phyloP scores from a whole-genome alignment of 495 filamentous ascomycete species.

The Xylaria cubensis region DNA sequence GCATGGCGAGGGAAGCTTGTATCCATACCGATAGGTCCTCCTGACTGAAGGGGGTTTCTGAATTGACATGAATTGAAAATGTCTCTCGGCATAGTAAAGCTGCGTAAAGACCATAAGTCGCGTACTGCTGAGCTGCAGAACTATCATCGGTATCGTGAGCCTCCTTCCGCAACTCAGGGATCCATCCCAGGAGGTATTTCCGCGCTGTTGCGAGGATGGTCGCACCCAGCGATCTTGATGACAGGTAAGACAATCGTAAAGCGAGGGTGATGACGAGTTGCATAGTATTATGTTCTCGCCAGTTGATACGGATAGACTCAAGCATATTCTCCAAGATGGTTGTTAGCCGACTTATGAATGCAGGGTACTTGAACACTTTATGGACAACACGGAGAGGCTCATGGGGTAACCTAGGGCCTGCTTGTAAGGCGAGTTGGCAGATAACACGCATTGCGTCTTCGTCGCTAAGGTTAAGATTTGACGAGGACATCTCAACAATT shows the following conservation, averaged over 20 bases:
- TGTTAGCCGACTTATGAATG: conserved; percentile 52
- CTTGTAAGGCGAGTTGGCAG: conserved; percentile 52
- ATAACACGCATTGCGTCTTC: conserved; percentile 53
- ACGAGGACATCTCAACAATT: conserved; percentile 57
- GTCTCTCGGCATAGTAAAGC: conserved; percentile 60
- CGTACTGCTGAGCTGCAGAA: conserved; percentile 41
- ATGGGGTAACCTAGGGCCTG: conserved; percentile 47
- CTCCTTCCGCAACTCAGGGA: conserved; percentile 51
- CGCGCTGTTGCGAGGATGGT: conserved; percentile 30
- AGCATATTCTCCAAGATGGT: conserved; percentile 53
- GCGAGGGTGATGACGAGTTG: conserved; percentile 53
- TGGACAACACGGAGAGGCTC: conserved; percentile 51
- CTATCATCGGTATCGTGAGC: conserved; percentile 48
- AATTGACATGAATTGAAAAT: conserved; percentile 43
- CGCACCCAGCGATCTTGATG: conserved; percentile 19
- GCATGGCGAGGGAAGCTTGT: conserved; percentile 47
- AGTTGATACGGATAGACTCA: conserved; percentile 51
- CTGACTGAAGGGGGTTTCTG: conserved; percentile 15
- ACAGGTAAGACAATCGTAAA: conserved; percentile 41
- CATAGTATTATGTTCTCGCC: conserved; percentile 60
- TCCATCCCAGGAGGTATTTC: conserved; percentile 50
- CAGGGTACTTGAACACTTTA: conserved; percentile 50
- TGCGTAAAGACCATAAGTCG: conserved; percentile 53
- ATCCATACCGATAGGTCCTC: conserved; percentile 37
- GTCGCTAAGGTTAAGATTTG: conserved; percentile 60